Evolutionary conservation across 1,284 basidiomycete species (phyloP).

Genomic region (Trametes pubescens): DNA sequence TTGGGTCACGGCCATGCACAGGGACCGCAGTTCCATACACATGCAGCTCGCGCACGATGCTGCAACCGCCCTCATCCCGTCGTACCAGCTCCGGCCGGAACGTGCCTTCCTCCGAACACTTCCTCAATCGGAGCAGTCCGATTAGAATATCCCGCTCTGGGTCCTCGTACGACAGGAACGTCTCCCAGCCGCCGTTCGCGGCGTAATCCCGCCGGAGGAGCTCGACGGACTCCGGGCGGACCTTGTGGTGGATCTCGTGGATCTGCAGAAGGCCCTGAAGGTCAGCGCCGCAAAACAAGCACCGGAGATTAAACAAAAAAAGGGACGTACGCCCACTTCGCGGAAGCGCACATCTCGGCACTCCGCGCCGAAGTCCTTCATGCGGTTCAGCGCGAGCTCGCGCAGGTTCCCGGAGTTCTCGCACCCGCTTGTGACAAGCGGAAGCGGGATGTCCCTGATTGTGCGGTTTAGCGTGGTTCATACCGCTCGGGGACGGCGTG

Average conservation of each 20-base stretch:
- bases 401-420: constrained; percentile 98
- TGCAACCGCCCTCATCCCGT: constrained; percentile 83
- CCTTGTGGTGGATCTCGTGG: constrained; percentile 98
- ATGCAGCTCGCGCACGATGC: constrained; percentile 96
- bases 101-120: constrained; percentile 96
- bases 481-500: neutral
- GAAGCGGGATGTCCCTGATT: constrained; percentile 91
- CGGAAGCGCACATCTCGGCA: constrained; percentile 98
- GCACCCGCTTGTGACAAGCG: constrained; percentile 94
- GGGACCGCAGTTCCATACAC: constrained; percentile 99
- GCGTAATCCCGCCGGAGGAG: constrained; percentile 97
- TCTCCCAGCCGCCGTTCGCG: constrained; percentile 99
- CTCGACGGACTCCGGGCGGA: constrained; percentile 95
- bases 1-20: constrained; percentile 96
- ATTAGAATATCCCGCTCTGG: constrained; percentile 97
- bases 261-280: constrained; percentile 58
- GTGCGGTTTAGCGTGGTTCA: neutral
- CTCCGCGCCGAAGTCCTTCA: constrained; percentile 99
- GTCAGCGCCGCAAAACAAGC: constrained; percentile 21
- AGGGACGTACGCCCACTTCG: constrained; percentile 89
- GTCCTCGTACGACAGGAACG: constrained; percentile 99
- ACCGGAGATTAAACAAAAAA: constrained; percentile 11
- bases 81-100: constrained; percentile 92
- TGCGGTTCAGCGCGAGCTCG: constrained; percentile 94
- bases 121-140: constrained; percentile 90